These are phyloP conservation scores for Claviceps pusilla DNA, from an alignment of 2,329 filamentous ascomycete species.

Conservation along the genomic window DNA sequence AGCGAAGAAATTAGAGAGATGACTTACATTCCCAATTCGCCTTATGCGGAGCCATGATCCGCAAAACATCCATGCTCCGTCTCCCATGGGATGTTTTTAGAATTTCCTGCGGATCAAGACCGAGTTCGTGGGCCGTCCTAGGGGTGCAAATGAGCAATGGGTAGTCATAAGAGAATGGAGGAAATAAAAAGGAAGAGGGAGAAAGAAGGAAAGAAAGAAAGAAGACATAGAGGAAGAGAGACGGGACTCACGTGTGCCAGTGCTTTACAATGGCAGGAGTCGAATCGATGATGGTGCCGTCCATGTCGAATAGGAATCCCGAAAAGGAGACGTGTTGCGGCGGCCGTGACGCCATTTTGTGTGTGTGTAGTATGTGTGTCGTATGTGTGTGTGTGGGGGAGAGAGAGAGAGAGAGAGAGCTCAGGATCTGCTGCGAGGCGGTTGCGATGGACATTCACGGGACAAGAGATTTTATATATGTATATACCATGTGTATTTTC, in stretches of 20 bases:
- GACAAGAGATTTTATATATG: neutral
- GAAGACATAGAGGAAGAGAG: neutral
- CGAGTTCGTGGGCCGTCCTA: constrained; percentile 70
- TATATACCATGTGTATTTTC: neutral
- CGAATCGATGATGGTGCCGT: constrained; percentile 72
- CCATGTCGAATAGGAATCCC: constrained; percentile 58
- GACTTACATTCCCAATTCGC: constrained; percentile 85
- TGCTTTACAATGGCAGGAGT: constrained; percentile 64
- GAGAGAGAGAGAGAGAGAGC: neutral
- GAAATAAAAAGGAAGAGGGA: neutral
- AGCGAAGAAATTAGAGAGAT: neutral
- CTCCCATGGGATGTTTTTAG: constrained; percentile 83
- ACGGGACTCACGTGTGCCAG: constrained; percentile 47
- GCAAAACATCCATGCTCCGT: constrained; percentile 72
- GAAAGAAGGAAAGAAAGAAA: neutral
- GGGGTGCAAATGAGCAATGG: too few species aligned
- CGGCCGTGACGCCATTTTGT: constrained; percentile 10
- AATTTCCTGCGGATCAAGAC: constrained; percentile 70
- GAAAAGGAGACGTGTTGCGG: constrained; percentile 34
- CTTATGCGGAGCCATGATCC: constrained; percentile 63
- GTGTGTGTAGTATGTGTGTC: neutral
- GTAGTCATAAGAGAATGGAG: too few species aligned
- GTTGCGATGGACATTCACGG: neutral
- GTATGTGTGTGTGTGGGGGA: neutral
- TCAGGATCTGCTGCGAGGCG: too few species aligned